phyloP scores from a whole-genome alignment of 257 asterid genomes.

The Solanum ossicruentum region DNA sequence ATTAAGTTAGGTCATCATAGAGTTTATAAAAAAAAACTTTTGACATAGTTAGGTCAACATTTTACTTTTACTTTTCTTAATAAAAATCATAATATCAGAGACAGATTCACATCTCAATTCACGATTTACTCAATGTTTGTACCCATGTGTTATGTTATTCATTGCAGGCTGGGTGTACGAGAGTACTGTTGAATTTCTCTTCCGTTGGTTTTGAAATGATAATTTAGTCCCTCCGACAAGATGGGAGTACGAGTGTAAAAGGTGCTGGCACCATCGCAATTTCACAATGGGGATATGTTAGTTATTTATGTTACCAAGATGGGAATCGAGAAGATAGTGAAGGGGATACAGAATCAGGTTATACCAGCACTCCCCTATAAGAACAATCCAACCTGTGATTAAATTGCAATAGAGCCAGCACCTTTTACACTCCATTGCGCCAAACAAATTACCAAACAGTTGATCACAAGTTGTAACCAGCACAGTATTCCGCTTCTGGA shows the following conservation, averaged over 20 bases:
- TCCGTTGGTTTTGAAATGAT: too few species aligned
- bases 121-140: too few species aligned
- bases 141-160: not conserved
- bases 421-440: not conserved
- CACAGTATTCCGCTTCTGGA: not conserved
- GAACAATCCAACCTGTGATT: not conserved
- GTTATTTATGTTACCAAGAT: not conserved
- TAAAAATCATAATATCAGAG: too few species aligned
- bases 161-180: too few species aligned
- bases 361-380: not conserved
- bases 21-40: too few species aligned
- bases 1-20: too few species aligned
- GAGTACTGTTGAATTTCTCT: too few species aligned
- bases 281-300: not conserved
- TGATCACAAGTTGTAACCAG: not conserved
- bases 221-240: too few species aligned
- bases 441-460: not conserved
- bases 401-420: not conserved
- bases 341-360: not conserved
- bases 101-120: not conserved
- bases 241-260: too few species aligned
- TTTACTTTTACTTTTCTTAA: too few species aligned
- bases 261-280: too few species aligned
- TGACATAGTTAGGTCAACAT: not conserved
- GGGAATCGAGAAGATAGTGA: not conserved